phyloP scores from a whole-genome alignment of 2,329 filamentous ascomycete genomes.

The Alternaria brassicicola region DNA sequence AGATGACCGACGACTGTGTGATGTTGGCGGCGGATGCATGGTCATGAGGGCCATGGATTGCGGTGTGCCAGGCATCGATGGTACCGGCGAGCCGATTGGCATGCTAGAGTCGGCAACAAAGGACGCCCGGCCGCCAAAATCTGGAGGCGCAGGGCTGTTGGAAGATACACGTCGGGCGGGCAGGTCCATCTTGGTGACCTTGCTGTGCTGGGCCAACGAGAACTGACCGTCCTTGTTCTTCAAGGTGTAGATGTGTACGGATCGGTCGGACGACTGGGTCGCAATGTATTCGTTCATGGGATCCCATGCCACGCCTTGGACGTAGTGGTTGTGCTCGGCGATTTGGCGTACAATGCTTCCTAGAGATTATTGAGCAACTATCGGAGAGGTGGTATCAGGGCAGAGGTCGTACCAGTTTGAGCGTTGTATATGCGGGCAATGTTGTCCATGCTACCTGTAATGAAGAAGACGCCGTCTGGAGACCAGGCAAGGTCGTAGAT shows the following conservation, averaged over 20 bases:
- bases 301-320: conserved; percentile 98
- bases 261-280: conserved; percentile 96
- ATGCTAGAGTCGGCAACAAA: conserved; percentile 62
- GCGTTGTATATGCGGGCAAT: conserved; percentile 96
- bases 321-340: conserved; percentile 96
- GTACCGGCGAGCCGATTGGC: conserved; percentile 75
- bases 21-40: conserved; percentile 95
- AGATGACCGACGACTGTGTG: conserved; percentile 91
- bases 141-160: conserved; percentile 88
- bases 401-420: conserved; percentile 70
- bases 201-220: conserved; percentile 77
- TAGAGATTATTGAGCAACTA: conserved; percentile 28
- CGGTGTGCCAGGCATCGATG: conserved; percentile 92
- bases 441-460: conserved; percentile 99
- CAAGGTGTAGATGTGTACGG: conserved; percentile 94
- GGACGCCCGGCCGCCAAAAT: conserved; percentile 71
- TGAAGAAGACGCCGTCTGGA: conserved; percentile 94
- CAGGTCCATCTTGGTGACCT: conserved; percentile 91
- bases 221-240: conserved; percentile 97
- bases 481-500: conserved; percentile 99
- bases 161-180: conserved; percentile 88
- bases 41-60: conserved; percentile 79
- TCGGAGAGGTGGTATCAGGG: conserved; percentile 10
- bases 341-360: conserved; percentile 75
- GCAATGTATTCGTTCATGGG: conserved; percentile 97